Conservation (phyloP, 2,329 filamentous ascomycete genomes). For the Colletotrichum limetticola region DNA sequence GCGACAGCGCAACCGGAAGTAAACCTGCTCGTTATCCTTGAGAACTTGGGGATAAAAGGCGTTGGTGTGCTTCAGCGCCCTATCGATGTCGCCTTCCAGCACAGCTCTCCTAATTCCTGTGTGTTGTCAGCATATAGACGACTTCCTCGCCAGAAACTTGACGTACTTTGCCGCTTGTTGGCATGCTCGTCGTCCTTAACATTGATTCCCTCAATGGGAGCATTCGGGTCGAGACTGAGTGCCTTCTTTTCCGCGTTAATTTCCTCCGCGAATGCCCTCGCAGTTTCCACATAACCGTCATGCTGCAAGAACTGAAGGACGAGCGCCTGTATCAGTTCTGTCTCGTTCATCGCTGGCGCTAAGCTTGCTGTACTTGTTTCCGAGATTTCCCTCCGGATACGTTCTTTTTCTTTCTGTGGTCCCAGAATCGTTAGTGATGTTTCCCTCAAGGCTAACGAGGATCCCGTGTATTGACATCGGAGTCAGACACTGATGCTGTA, state of each 20-base stretch:
- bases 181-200: slow-evolving; percentile 87
- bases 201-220: slow-evolving; percentile 68
- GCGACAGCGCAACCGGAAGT: slow-evolving; percentile 87
- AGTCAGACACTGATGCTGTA: neutral
- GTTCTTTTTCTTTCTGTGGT: slow-evolving; percentile 46
- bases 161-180: slow-evolving; percentile 83
- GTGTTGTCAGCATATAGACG: neutral
- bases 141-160: too few relatives aligned
- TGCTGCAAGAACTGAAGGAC: slow-evolving; percentile 90
- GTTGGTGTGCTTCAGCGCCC: slow-evolving; percentile 83
- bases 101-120: slow-evolving; percentile 87
- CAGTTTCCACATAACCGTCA: slow-evolving; percentile 95
- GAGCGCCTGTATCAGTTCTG: slow-evolving; percentile 82
- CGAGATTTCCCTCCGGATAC: slow-evolving; percentile 69
- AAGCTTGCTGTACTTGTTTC: slow-evolving; percentile 68
- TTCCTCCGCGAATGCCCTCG: slow-evolving; percentile 86
- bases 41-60: slow-evolving; percentile 85
- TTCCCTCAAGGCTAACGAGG: neutral
- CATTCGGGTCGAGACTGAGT: slow-evolving; percentile 67
- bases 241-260: slow-evolving; percentile 78
- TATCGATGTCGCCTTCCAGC: slow-evolving; percentile 91
- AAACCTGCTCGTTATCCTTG: slow-evolving; percentile 81
- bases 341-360: slow-evolving; percentile 75
- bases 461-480: too few relatives aligned
- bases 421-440: slow-evolving; percentile 20